Evolutionary conservation across 345 rosid species (phyloP), one percentile per base, ranked within the genome.

Genomic region (Citrus trifoliata): DNA sequence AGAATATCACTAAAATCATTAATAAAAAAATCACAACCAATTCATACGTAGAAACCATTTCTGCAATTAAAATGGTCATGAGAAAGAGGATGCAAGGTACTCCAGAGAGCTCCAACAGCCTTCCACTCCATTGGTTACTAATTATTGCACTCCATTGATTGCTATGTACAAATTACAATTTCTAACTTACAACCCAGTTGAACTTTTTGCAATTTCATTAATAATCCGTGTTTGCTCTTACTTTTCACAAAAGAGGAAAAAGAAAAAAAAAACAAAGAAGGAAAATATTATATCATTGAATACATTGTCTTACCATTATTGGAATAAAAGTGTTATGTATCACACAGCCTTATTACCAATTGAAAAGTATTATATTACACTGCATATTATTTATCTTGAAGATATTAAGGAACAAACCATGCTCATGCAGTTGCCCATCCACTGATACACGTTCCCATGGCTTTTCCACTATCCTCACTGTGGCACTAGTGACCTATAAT

Each of bases 401-500:
- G 56, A 64, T 37, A 22, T 21, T 16, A 53, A 78, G 55, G 76
- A 63, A 70, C 86, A 37, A 9, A 90, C 99, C 99, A 77, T 96
- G 99, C 65, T 87, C 78, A 79, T 96, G 98, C 7, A 88, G 92
- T 74, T 94, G 89, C 32, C 93, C 93, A 51, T 88, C 86, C 8
- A 96, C 56, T 33, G 8, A 32, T 10, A 90, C 91, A 6, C 98
- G 97, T 78, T 94, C 97, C 99, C 99, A 96, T 1, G 97, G 98
- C 86, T 94, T 94, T 87, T 96, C 99, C 82, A 85, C 92, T 78
- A 96, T 84, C 70, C 71, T 93, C 32, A 94, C 88, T 18, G 89
- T 83, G 59, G 94, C 94, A 73, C 94, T 80, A 76, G 78, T 88
- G 62, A 96, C 99, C 99, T 96, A 59, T 48, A 69, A 73, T 72